Percentiles rank a stretch among this genome's conserved stretches.
phyloP scores from a whole-genome alignment of 257 asterid species.

The Fraxinus quadrangulata region DNA sequence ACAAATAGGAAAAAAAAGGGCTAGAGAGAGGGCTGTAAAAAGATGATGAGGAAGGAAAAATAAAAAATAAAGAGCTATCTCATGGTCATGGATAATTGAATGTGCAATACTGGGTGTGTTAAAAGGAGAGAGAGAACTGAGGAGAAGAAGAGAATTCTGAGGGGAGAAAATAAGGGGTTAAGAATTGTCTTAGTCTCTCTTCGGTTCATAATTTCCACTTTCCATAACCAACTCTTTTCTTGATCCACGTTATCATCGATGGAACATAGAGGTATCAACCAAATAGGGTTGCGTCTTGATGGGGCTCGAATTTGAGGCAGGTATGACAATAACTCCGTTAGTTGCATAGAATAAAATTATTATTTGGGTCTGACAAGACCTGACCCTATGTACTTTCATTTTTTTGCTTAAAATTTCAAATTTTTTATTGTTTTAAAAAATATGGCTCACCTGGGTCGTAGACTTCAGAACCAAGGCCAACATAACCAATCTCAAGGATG shows the following conservation, averaged over 20 bases:
- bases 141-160: conserved; percentile 7
- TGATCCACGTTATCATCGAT: neutral
- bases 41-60: too few relatives aligned
- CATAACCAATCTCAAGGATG: neutral
- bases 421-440: too few relatives aligned
- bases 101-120: neutral
- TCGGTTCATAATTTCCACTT: conserved; percentile 34
- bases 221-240: conserved; percentile 32
- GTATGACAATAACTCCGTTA: too few relatives aligned
- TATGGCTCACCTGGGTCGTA: neutral
- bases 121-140: conserved; percentile 22
- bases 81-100: neutral
- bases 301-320: neutral
- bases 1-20: neutral
- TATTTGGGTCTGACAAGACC: too few relatives aligned
- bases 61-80: neutral
- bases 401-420: neutral
- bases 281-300: neutral
- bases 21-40: too few relatives aligned
- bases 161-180: conserved; percentile 42
- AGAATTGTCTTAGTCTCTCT: conserved; percentile 29
- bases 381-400: too few relatives aligned
- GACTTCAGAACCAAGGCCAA: neutral
- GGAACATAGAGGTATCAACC: neutral
- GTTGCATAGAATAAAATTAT: too few relatives aligned